A percentile compares a stretch with the other conserved stretches of the same genome.
Evolutionary conservation across 192 early-diverging fungal species (phyloP).

Genomic region (Allomyces macrogynus): DNA sequence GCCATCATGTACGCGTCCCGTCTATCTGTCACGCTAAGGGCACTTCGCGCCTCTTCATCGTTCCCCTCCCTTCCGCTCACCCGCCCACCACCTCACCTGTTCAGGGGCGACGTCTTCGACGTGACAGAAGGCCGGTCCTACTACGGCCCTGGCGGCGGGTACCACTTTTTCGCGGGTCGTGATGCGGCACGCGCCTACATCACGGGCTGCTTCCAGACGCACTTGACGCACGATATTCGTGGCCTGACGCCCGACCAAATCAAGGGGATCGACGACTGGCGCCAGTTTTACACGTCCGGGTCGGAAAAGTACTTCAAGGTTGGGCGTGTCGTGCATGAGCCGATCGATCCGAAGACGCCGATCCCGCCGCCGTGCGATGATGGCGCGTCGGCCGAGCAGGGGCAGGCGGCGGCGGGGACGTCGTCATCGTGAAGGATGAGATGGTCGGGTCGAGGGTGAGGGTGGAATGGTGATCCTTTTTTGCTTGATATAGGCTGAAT

Average conservation of each 20-base stretch:
- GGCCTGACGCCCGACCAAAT: conserved; percentile 57
- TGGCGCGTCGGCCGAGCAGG: too few species aligned
- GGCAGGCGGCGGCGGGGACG: too few species aligned
- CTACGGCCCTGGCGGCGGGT: conserved; percentile 66
- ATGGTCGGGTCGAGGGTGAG: too few species aligned
- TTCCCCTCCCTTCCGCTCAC: background rate
- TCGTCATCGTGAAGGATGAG: too few species aligned
- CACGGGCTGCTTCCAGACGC: conserved; percentile 84
- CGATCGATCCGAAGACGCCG: conserved; percentile 61
- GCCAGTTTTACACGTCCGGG: conserved; percentile 57
- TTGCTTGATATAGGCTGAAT: too few species aligned
- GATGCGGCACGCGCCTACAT: conserved; percentile 87
- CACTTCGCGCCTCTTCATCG: too few species aligned
- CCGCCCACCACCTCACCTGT: background rate
- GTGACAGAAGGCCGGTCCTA: conserved; percentile 52
- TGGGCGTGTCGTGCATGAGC: conserved; percentile 56
- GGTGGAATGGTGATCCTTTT: too few species aligned
- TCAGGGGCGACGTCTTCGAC: conserved; percentile 85
- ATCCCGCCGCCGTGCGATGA: conserved; percentile 58
- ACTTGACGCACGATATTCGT: conserved; percentile 82
- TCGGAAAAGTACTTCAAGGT: conserved; percentile 72
- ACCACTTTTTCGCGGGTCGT: conserved; percentile 69
- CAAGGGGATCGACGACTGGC: conserved; percentile 65
- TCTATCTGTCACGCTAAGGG: too few species aligned
- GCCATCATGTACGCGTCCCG: conserved; percentile 46